Evolutionary conservation across 1,284 basidiomycete species (phyloP).

Genomic region (Ustilago crameri): DNA sequence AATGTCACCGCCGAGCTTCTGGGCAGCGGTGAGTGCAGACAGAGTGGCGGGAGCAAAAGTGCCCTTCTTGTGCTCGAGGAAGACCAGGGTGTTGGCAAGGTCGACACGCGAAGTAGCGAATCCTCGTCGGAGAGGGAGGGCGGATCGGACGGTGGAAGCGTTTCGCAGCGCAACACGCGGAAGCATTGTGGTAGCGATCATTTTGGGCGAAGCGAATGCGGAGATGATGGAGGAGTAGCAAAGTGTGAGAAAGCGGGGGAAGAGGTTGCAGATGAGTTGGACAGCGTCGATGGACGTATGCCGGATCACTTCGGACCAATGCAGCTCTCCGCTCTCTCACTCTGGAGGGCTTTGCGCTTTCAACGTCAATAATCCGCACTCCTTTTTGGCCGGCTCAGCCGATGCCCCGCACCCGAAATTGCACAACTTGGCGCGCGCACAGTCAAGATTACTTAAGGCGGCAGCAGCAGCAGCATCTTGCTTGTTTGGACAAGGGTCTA

Average conservation of each 20-base stretch:
- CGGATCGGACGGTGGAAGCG: constrained; percentile 12
- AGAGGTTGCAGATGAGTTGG: constrained; percentile 6
- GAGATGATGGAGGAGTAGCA: background rate
- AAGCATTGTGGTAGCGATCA: constrained; percentile 47
- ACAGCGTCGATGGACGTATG: background rate
- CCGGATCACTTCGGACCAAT: constrained; percentile 19
- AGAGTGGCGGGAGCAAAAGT: constrained; percentile 85
- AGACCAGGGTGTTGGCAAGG: constrained; percentile 76
- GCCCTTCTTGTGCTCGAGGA: constrained; percentile 86
- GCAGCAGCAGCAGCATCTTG: too few relatives aligned
- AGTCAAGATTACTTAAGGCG: constrained; percentile 30
- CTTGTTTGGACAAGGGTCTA: too few relatives aligned
- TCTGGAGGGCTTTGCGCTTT: constrained; percentile 20
- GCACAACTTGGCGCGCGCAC: constrained; percentile 1
- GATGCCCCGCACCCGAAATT: constrained; percentile 24
- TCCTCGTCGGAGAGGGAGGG: constrained; percentile 40
- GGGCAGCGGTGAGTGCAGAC: constrained; percentile 88
- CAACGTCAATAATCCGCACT: constrained; percentile 5
- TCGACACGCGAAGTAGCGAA: constrained; percentile 60
- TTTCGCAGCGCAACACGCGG: constrained; percentile 32
- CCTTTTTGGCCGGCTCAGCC: constrained; percentile 29
- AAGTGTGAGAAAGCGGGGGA: too few relatives aligned
- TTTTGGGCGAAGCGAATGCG: constrained; percentile 18
- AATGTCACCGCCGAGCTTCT: constrained; percentile 82
- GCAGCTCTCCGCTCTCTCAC: background rate